Evolutionary conservation across 2,329 filamentous ascomycete species (phyloP).

Genomic region (Orbilia brochopaga): DNA sequence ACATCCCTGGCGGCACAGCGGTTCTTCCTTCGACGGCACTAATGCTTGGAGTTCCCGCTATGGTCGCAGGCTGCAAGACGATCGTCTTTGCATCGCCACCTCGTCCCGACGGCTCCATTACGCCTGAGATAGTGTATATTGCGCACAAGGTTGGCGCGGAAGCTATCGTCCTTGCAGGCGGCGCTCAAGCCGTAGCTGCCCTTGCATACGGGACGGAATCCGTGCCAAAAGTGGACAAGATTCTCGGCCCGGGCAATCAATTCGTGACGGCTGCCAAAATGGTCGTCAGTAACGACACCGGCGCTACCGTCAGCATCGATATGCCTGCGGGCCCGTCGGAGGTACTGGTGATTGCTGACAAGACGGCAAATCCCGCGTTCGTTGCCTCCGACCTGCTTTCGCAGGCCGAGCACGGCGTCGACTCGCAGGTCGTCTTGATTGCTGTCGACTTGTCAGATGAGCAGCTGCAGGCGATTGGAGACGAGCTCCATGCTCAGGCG

Average conservation of each 20-base stretch:
- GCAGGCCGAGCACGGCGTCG: slow-evolving; percentile 94
- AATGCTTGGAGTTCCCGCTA: slow-evolving; percentile 96
- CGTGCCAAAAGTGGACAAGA: slow-evolving; percentile 97
- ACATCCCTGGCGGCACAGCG: slow-evolving; percentile 93
- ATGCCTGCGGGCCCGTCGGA: slow-evolving; percentile 98
- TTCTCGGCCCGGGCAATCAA: slow-evolving; percentile 94
- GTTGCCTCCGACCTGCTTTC: slow-evolving; percentile 93
- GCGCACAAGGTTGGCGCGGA: slow-evolving; percentile 96
- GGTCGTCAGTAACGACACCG: slow-evolving; percentile 96
- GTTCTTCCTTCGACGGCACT: slow-evolving; percentile 96
- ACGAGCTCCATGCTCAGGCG: slow-evolving; percentile 87
- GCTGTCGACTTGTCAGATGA: slow-evolving; percentile 77
- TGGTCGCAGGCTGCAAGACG: slow-evolving; percentile 94
- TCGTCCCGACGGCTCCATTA: slow-evolving; percentile 84
- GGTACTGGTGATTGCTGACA: slow-evolving; percentile 93
- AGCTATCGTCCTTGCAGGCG: slow-evolving; percentile 92
- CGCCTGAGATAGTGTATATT: slow-evolving; percentile 95
- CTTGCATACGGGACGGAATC: slow-evolving; percentile 97
- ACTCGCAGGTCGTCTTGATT: slow-evolving; percentile 92
- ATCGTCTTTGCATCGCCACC: slow-evolving; percentile 94
- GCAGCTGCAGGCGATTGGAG: slow-evolving; percentile 81
- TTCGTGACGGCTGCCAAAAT: slow-evolving; percentile 99
- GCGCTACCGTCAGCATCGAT: slow-evolving; percentile 91
- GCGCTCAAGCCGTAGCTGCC: slow-evolving; percentile 92
- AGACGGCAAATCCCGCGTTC: slow-evolving; percentile 85